These are phyloP conservation scores for Botrytis medusae DNA, from an alignment of 2,329 filamentous ascomycete species.

Conservation along the genomic window DNA sequence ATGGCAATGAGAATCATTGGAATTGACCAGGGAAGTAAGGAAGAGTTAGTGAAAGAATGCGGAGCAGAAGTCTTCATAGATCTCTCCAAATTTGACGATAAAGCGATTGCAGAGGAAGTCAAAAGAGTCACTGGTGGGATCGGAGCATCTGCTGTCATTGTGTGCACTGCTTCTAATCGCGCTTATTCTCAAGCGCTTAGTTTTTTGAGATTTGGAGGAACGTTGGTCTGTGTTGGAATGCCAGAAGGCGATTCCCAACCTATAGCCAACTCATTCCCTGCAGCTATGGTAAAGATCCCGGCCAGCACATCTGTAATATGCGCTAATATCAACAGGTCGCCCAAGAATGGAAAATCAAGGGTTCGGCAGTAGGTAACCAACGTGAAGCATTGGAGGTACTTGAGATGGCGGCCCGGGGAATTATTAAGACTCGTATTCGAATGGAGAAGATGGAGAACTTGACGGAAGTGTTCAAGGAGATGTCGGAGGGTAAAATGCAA, in stretches of 20 bases:
- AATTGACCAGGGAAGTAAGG: slow-evolving; percentile 63
- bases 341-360: slow-evolving; percentile 48
- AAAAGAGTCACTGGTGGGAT: slow-evolving; percentile 56
- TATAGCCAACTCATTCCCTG: slow-evolving; percentile 48
- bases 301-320: slow-evolving; percentile 12
- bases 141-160: slow-evolving; percentile 59
- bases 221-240: slow-evolving; percentile 52
- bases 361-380: slow-evolving; percentile 51
- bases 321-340: slow-evolving; percentile 34
- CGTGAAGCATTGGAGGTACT: slow-evolving; percentile 50
- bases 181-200: slow-evolving; percentile 51
- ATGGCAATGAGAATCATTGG: slow-evolving; percentile 66
- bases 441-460: slow-evolving; percentile 50
- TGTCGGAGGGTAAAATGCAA: slow-evolving; percentile 46
- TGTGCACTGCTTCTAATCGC: slow-evolving; percentile 52
- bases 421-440: slow-evolving; percentile 47
- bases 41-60: slow-evolving; percentile 55
- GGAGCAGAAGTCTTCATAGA: slow-evolving; percentile 68
- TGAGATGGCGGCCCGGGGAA: slow-evolving; percentile 48
- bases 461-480: slow-evolving; percentile 47
- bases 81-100: slow-evolving; percentile 52
- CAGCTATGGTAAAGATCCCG: slow-evolving; percentile 34
- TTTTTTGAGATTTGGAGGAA: slow-evolving; percentile 51
- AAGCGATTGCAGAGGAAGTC: slow-evolving; percentile 54
- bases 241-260: slow-evolving; percentile 48